Evolutionary conservation across 2,329 filamentous ascomycete species (phyloP).

Genomic region (Daldinia sp.): DNA sequence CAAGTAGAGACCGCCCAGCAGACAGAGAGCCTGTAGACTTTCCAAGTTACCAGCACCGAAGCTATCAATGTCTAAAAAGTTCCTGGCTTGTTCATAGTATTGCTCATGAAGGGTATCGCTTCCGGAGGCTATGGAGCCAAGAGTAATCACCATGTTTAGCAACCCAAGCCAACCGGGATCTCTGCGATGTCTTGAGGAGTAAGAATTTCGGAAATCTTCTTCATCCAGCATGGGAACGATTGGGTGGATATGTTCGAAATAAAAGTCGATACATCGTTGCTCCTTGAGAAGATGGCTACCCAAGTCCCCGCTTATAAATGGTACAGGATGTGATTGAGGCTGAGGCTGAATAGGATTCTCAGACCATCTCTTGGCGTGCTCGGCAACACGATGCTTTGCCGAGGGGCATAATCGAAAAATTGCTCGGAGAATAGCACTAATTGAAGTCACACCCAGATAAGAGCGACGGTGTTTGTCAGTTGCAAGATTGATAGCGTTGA

Average conservation of each 20-base stretch:
- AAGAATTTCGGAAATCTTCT: constrained; percentile 34
- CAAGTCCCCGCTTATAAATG: constrained; percentile 32
- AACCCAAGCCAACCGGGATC: constrained; percentile 38
- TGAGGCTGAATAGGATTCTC: constrained; percentile 31
- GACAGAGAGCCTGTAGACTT: constrained; percentile 37
- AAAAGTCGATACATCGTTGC: constrained; percentile 41
- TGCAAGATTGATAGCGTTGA: constrained; percentile 40
- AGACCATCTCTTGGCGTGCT: constrained; percentile 38
- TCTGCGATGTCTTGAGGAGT: constrained; percentile 30
- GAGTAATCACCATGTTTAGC: constrained; percentile 40
- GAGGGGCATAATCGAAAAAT: constrained; percentile 37
- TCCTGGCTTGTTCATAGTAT: constrained; percentile 38
- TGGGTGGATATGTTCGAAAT: constrained; percentile 39
- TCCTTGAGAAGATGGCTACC: constrained; percentile 33
- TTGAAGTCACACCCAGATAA: constrained; percentile 37
- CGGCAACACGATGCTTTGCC: constrained; percentile 36
- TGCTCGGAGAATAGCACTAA: constrained; percentile 38
- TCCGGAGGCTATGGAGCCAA: constrained; percentile 39
- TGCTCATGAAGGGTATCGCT: constrained; percentile 39
- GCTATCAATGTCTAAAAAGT: constrained; percentile 37
- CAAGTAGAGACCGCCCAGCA: constrained; percentile 37
- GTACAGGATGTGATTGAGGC: constrained; percentile 7
- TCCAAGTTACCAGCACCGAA: constrained; percentile 38
- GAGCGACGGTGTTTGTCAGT: constrained; percentile 39
- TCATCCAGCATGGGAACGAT: constrained; percentile 40